phyloP scores from a whole-genome alignment of 2,329 filamentous ascomycete species.

The Neofusicoccum laricinum region DNA sequence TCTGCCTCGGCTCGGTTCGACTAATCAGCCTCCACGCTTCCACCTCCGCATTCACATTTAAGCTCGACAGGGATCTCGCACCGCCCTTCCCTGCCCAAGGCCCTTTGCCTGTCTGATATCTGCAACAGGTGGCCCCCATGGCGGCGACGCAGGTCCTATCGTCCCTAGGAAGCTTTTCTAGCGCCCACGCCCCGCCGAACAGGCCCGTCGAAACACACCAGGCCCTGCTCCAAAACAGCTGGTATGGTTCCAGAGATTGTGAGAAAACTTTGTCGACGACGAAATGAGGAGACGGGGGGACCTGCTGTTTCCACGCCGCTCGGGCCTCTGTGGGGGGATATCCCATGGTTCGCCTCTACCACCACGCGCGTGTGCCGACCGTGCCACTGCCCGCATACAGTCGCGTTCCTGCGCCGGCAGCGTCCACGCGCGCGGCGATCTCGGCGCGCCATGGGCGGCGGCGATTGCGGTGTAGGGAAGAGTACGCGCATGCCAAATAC shows the following conservation, averaged over 20 bases:
- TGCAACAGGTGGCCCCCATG: background rate
- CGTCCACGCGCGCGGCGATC: background rate
- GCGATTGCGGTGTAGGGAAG: background rate
- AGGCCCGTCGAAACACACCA: background rate
- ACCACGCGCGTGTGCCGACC: no score
- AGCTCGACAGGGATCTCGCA: background rate
- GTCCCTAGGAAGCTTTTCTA: background rate
- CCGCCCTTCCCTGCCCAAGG: background rate
- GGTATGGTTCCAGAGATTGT: no score
- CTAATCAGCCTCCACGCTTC: background rate
- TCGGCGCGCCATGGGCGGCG: background rate
- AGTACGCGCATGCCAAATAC: background rate
- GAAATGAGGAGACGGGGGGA: no score
- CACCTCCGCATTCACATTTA: background rate
- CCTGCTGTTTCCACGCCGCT: no score
- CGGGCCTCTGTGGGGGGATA: no score
- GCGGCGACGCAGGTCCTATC: background rate
- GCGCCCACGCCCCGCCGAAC: background rate
- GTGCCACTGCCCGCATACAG: no score
- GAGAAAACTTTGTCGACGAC: no score
- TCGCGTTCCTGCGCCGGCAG: background rate
- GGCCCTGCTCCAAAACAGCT: background rate
- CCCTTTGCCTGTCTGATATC: background rate
- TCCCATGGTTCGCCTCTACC: no score
- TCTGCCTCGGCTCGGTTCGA: background rate